Conservation (phyloP, 1,284 basidiomycete genomes). For the Ceratobasidium sp. region DNA sequence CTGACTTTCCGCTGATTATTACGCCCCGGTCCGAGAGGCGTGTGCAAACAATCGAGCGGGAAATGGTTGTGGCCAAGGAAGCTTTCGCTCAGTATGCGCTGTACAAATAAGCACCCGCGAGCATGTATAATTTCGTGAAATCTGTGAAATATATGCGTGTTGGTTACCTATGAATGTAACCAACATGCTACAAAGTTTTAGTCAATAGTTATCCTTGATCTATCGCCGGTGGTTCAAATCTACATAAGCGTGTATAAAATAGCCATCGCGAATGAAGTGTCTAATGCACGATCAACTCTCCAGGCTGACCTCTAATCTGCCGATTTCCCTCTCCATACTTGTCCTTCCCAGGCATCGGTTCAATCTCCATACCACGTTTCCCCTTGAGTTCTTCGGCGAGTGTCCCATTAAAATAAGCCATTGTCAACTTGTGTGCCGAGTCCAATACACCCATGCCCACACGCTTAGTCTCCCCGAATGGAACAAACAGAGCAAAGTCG, state of each 20-base stretch:
- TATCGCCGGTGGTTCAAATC: background rate
- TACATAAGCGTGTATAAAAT: background rate
- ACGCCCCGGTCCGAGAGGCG: conserved; percentile 27
- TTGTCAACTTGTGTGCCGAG: conserved; percentile 41
- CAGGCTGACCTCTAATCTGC: conserved; percentile 44
- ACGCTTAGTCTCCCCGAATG: conserved; percentile 24
- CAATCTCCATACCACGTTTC: conserved; percentile 45
- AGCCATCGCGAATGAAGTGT: background rate
- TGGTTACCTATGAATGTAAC: background rate
- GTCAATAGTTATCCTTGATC: background rate
- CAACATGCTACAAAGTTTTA: background rate
- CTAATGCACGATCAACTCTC: conserved; percentile 45
- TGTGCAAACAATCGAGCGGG: conserved; percentile 9
- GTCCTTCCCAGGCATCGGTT: conserved; percentile 27
- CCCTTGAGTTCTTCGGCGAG: conserved; percentile 45
- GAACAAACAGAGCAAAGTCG: conserved; percentile 47
- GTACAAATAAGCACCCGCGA: background rate
- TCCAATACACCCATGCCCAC: conserved; percentile 28
- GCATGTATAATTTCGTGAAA: background rate
- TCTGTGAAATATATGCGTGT: background rate
- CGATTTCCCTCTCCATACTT: conserved; percentile 40
- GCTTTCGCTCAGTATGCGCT: conserved; percentile 8
- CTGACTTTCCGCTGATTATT: conserved; percentile 12
- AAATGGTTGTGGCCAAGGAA: conserved; percentile 22
- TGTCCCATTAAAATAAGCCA: conserved; percentile 41